Conservation (phyloP, 1,284 basidiomycete species). For the Pholiota adiposa region DNA sequence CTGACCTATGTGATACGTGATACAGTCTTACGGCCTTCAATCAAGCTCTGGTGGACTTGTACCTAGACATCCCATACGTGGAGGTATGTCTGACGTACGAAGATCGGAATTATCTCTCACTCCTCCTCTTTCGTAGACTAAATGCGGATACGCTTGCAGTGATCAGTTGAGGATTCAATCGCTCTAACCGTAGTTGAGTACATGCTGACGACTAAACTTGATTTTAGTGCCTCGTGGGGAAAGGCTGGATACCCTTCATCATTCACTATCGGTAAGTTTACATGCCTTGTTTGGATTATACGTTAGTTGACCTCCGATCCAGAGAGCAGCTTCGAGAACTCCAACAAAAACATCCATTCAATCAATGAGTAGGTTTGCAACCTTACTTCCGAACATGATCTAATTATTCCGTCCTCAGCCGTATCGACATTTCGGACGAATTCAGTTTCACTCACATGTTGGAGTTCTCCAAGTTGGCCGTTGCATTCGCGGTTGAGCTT, state of each 20-base stretch:
- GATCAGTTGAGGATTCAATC: conserved; percentile 67
- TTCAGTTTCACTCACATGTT: conserved; percentile 87
- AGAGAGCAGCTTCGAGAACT: conserved; percentile 77
- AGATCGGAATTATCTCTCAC: conserved; percentile 10
- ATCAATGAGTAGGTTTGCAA: conserved; percentile 66
- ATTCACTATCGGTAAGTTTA: conserved; percentile 77
- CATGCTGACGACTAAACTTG: conserved; percentile 29
- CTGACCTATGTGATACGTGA: conserved; percentile 16
- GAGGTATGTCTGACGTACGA: conserved; percentile 41
- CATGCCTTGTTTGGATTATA: conserved; percentile 14
- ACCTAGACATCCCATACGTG: conserved; percentile 79
- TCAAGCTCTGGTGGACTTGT: conserved; percentile 74
- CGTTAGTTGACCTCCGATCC: conserved; percentile 20
- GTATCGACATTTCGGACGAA: conserved; percentile 83
- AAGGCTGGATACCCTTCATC: conserved; percentile 86
- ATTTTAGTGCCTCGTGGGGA: conserved; percentile 75
- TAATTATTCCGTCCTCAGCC: conserved; percentile 44
- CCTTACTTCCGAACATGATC: conserved; percentile 7
- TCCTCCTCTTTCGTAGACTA: conserved; percentile 45
- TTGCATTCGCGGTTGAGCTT: conserved; percentile 85
- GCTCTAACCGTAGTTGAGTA: conserved; percentile 31
- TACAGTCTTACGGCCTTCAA: conserved; percentile 80
- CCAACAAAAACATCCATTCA: conserved; percentile 85
- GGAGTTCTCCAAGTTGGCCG: conserved; percentile 89
- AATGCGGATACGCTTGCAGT: conserved; percentile 95